Evolutionary conservation across 352 stramenopile genomes (phyloP).

Genomic region (Aphanomyces cochlioides): DNA sequence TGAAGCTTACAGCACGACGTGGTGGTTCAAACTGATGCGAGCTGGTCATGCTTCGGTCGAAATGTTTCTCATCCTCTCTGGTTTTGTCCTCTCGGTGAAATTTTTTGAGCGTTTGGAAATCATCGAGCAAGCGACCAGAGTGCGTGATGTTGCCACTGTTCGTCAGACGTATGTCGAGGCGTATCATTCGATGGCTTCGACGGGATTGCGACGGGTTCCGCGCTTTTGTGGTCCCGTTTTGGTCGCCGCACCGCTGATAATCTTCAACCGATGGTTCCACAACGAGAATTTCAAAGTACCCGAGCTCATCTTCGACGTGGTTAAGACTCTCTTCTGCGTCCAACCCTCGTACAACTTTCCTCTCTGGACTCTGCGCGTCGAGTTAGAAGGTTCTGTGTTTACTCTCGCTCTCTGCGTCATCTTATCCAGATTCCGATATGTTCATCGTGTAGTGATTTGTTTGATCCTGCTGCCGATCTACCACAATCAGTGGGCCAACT

Average conservation of each 20-base stretch:
- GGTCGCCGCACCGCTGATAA: not conserved
- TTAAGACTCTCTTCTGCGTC: conserved; percentile 12
- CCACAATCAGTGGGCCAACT: conserved; percentile 14
- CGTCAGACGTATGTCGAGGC: conserved; percentile 1
- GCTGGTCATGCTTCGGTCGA: conserved; percentile 6
- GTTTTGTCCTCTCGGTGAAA: conserved; percentile 2
- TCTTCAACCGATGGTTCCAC: conserved; percentile 3
- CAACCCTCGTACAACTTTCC: not conserved
- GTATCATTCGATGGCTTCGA: conserved; percentile 12
- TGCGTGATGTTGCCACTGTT: conserved; percentile 1
- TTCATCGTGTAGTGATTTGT: not conserved
- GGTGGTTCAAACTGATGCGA: not conserved
- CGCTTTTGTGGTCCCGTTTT: not conserved
- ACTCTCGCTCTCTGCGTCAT: conserved; percentile 6
- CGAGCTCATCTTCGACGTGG: not conserved
- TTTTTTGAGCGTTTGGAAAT: conserved; percentile 13
- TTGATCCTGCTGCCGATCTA: conserved; percentile 1
- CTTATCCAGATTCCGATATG: not conserved
- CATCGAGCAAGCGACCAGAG: not conserved
- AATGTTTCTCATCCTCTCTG: conserved; percentile 16
- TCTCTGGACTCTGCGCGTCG: conserved; percentile 12
- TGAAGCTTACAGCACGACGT: not conserved
- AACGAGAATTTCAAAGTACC: not conserved
- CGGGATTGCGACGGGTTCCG: conserved; percentile 1
- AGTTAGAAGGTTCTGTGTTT: conserved; percentile 11